Evolutionary conservation across 176 grass and related monocot species (phyloP), one percentile per base, ranked within the genome.

Genomic region (Poa pratensis): DNA sequence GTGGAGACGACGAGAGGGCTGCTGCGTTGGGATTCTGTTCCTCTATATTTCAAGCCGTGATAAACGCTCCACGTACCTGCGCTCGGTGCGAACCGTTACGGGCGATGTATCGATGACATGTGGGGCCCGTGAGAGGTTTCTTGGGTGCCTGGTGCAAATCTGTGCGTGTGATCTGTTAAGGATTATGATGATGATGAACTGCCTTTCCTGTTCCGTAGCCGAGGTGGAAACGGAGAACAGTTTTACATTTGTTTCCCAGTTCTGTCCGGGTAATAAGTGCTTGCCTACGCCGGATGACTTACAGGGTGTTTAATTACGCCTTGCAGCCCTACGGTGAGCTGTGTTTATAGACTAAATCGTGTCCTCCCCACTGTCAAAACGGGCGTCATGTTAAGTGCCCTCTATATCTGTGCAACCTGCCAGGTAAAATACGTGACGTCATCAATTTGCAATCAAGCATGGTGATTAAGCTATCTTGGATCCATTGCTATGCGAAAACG

Each of bases 21-120:
- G 11, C 14, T 15, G 87, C 87, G 7, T 85, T 75, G 85, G 90
- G 92, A 88, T 87, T 90, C 85, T 82, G n/a, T n/a, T n/a, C n/a
- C n/a, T n/a, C 9, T 69, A 30, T 84, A 63, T 76, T 76, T 79
- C 22, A 9, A 23, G 35, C 40, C 62, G 61, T 20, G 28, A 52
- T 49, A 35, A 68, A 68, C 45, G 45, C 78, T 66, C 57, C 43
- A 48, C 45, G 79, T 20, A 81, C 62, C 61, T 15, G 61, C 26
- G 26, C 32, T 30, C 5, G 9, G 58, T 27, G 57, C 15, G 26
- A 5, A 20, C 9, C 14, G 15, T 27, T 46, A 3, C 3, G 0
- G n/a, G 6, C 1, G 3, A 0, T 3, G 24, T 10, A 9, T 9
- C 17, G 12, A 67, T 80, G 78, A 80, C 78, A 49, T 1, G 43